Evolutionary conservation across 345 rosid genomes (phyloP).

Genomic region (Lepidium didymum): DNA sequence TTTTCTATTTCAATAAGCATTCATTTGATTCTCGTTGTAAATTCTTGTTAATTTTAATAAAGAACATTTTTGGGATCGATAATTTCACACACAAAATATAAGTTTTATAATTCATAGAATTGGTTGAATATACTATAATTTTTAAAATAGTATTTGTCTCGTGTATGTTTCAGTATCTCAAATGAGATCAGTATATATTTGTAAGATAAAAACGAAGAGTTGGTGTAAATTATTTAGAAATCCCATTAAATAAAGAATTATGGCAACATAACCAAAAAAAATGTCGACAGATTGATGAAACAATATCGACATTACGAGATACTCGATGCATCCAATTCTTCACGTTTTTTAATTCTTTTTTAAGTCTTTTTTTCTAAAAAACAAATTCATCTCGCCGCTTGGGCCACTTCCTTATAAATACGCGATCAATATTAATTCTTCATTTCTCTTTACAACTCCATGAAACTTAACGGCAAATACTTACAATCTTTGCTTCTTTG

Average conservation of each 20-base stretch:
- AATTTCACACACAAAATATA: no score
- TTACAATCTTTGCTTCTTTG: neutral
- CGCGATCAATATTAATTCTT: neutral
- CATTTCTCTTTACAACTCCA: neutral
- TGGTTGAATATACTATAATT: no score
- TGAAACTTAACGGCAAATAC: neutral
- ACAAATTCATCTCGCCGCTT: neutral
- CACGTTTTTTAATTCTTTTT: conserved; percentile 12
- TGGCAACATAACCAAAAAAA: conserved; percentile 34
- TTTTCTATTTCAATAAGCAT: no score
- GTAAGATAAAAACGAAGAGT: no score
- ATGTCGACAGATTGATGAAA: conserved; percentile 40
- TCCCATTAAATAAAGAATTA: neutral
- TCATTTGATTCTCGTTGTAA: no score
- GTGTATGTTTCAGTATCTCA: no score
- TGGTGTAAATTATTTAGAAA: no score
- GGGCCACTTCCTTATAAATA: conserved; percentile 17
- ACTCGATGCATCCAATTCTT: conserved; percentile 10
- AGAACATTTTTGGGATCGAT: no score
- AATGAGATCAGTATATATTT: no score
- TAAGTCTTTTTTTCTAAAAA: neutral
- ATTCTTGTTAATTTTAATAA: no score
- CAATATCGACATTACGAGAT: neutral
- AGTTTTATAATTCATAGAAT: no score
- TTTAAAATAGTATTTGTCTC: no score